Evolutionary conservation across 148 eudicot genomes (phyloP), one percentile per base, ranked within the genome.

Genomic region (Vaccinium myrtillus): DNA sequence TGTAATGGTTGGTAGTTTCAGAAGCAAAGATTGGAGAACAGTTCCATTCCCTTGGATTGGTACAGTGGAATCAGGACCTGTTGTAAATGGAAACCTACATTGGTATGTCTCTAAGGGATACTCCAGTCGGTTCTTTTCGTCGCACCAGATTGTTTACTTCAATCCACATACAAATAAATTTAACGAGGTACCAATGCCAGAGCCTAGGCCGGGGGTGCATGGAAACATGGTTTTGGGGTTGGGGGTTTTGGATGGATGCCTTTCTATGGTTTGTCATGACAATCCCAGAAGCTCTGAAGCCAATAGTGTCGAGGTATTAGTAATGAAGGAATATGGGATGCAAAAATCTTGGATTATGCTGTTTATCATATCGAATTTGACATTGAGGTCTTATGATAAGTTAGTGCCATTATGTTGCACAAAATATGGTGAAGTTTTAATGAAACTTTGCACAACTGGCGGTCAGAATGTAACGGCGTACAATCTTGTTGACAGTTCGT

Each of bases 311-410:
- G 82, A 80, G 73, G 65, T 80, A 6, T 39, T 80, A 71, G 69
- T 27, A 11, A 59, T 80, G 82, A 80, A 56, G 13, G 73, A 80
- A 59, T 80, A 80, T 19, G 82, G 82, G 0, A 36, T 56, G 49
- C 7, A 21, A 77, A 49, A 48, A 0, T 77, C 80, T 11, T 80
- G 82, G 82, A 46, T n/a, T 30, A 58, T 8, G 10, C 14, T 80
- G 54, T 80, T 80, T 43, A 23, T 1, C 48, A 8, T 80, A n/a
- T 50, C 59, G 23, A n/a, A 50, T 23, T 49, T 54, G 8, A 2
- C 56, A 21, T 32, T 80, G 15, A 6, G 32, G 19, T 12, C 2
- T 30, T 14, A 14, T 58, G 0, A 1, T 10, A 7, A 3, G 6
- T 27, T 9, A 7, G 70, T 1, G 63, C 71, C 82, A 21, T 32